Base-by-base conservation (phyloP, 2,329 filamentous ascomycete species). In the Mycocentrospora acerina region DNA sequence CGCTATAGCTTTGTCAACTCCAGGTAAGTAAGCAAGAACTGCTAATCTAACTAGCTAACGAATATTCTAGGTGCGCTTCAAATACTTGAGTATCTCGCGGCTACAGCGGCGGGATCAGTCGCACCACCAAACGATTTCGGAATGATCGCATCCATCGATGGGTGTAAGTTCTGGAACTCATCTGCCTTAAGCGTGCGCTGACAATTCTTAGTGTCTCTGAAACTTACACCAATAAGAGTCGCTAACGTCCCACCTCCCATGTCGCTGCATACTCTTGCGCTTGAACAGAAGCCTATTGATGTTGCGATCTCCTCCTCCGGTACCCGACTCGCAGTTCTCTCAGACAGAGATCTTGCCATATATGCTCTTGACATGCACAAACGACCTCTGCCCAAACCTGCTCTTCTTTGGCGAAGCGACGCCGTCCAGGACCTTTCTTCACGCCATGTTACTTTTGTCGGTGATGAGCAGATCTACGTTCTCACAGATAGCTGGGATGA, bases 241-340 rank as follows among this genome's bases (percentile, higher is more conserved):
- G 86, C 89, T 10, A 95, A 93, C 56, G 77, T 96, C 3, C 93
- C 93, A 16, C 93, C 93, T 18, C 93, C 93, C 1, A 96, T 97
- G 90, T 82, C 89, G 12, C 76, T 91, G 46, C 86, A 86, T 51
- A 87, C 94, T 40, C 57, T 96, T 13, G 57, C 71, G 10, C 68
- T 86, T 18, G 72, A 79, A 11, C 76, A 76, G 0, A 82, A 84
- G 36, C 77, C 82, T 3, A 70, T 88, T 13, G 90, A 96, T 68
- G 81, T 93, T 35, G 81, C 85, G 0, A 82, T 96, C 51, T 85
- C 66, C 4, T 49, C 50, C 15, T 57, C 59, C 6, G 56, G 53
- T 16, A 59, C 48, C 13, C 48, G 48, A 7, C 76, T 97, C 59
- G 88, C 83, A 3, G 78, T 94, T 7, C 72, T 96, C 14, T 86